These are phyloP conservation scores for Helicocarpus griseus DNA, from an alignment of 2,329 filamentous ascomycete genomes.

Conservation along the genomic window DNA sequence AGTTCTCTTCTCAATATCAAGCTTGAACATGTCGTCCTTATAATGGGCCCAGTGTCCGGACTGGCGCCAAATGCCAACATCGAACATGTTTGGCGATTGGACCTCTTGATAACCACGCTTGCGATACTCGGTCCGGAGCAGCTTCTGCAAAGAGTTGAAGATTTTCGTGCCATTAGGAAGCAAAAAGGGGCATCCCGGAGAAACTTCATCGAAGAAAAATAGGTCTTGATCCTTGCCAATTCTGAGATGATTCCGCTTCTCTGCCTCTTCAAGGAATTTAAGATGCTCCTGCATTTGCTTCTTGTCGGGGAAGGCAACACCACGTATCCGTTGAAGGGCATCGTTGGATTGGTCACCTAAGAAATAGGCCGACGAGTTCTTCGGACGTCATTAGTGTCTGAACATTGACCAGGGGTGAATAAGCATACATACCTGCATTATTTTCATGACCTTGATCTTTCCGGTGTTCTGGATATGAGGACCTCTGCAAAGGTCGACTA, in stretches of 20 bases:
- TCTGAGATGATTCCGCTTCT: conserved; percentile 88
- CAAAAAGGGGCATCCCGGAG: conserved; percentile 90
- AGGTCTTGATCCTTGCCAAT: conserved; percentile 94
- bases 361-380: conserved; percentile 78
- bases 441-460: conserved; percentile 86
- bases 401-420: conserved; percentile 24
- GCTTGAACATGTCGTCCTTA: conserved; percentile 91
- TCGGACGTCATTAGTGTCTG: conserved; percentile 21
- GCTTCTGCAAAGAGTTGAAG: conserved; percentile 76
- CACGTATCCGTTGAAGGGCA: conserved; percentile 91
- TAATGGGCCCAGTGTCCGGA: conserved; percentile 93
- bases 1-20: conserved; percentile 69
- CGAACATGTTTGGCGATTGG: conserved; percentile 93
- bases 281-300: conserved; percentile 88
- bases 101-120: conserved; percentile 92
- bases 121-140: conserved; percentile 81
- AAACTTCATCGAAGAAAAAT: conserved; percentile 91
- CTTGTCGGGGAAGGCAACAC: conserved; percentile 95
- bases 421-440: conserved; percentile 58
- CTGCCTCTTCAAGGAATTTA: conserved; percentile 94
- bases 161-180: conserved; percentile 87
- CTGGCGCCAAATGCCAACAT: conserved; percentile 83
- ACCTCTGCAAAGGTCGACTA: conserved; percentile 91
- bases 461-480: conserved; percentile 91
- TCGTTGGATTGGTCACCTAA: conserved; percentile 89